phyloP scores from a whole-genome alignment of 768 basidiomycete species.

The Xerocomellus dryophilus region DNA sequence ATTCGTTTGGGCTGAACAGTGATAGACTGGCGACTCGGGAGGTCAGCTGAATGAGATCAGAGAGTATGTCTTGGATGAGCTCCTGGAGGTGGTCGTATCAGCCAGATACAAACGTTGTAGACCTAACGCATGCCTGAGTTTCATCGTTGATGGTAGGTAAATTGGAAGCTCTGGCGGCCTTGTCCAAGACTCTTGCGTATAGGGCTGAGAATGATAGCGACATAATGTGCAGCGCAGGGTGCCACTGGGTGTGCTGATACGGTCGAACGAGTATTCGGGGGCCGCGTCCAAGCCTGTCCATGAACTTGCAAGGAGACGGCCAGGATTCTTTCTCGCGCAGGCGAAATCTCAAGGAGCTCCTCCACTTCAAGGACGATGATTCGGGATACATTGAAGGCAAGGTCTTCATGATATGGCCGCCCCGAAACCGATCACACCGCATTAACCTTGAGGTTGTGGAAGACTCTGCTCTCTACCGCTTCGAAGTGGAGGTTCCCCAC shows the following conservation, averaged over 20 bases:
- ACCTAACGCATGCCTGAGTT: constrained; percentile 40
- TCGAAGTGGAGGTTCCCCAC: constrained; percentile 41
- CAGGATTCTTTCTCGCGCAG: constrained; percentile 24
- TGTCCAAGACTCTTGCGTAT: constrained; percentile 40
- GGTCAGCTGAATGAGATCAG: constrained; percentile 53
- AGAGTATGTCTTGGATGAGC: constrained; percentile 51
- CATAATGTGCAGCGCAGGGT: constrained; percentile 11
- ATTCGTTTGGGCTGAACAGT: constrained; percentile 83
- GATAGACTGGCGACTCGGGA: constrained; percentile 57
- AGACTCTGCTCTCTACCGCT: constrained; percentile 22
- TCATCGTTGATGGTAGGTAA: constrained; percentile 42
- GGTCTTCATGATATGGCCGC: constrained; percentile 47
- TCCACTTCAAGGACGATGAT: constrained; percentile 28
- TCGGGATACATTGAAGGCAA: constrained; percentile 41
- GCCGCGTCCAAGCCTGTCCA: background rate
- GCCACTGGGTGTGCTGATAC: background rate
- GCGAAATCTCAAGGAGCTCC: constrained; percentile 34
- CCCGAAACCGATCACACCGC: constrained; percentile 26
- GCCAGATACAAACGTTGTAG: constrained; percentile 1
- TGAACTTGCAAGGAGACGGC: constrained; percentile 4
- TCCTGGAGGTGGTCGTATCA: constrained; percentile 41
- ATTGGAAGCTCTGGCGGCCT: constrained; percentile 37
- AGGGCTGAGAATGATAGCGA: constrained; percentile 35
- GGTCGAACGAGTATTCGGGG: constrained; percentile 12
- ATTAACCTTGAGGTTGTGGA: constrained; percentile 30